Conservation (phyloP, 2,329 filamentous ascomycete species). For the Calonectria multiphialidica region DNA sequence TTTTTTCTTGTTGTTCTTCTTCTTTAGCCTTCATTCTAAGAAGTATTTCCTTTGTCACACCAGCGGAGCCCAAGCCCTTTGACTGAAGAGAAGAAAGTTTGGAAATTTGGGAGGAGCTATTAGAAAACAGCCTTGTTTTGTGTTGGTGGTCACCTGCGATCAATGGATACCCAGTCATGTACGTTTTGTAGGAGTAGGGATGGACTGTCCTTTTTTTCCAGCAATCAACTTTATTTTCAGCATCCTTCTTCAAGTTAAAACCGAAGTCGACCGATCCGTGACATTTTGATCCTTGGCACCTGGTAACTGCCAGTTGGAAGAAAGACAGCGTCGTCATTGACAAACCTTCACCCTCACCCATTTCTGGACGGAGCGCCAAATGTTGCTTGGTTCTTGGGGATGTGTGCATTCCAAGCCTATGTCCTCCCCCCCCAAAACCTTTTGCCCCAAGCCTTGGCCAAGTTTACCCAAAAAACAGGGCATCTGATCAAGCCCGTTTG, state of each 20-base stretch:
- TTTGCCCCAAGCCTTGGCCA: background rate
- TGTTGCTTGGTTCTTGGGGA: background rate
- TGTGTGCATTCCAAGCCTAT: background rate
- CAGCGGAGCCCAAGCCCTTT: slow-evolving; percentile 24
- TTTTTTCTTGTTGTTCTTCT: slow-evolving; percentile 12
- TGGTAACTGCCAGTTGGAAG: background rate
- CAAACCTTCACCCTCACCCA: background rate
- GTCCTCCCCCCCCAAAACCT: background rate
- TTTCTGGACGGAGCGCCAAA: background rate
- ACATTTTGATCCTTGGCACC: background rate
- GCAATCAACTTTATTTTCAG: background rate
- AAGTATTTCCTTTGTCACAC: slow-evolving; percentile 4
- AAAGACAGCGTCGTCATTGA: slow-evolving; percentile 14
- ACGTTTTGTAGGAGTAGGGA: slow-evolving; percentile 3
- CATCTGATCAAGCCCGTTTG: slow-evolving; percentile 22
- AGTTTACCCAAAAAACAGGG: background rate
- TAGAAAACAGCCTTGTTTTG: background rate
- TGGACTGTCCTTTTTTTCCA: background rate
- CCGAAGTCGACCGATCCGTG: background rate
- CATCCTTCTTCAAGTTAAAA: background rate
- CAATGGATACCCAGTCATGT: slow-evolving; percentile 20
- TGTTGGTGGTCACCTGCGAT: background rate
- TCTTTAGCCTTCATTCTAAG: slow-evolving; percentile 14
- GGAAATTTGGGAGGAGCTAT: background rate
- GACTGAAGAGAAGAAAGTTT: background rate